Base-by-base conservation (phyloP, 2,329 filamentous ascomycete genomes). In the Sordariomycetes sp. region DNA sequence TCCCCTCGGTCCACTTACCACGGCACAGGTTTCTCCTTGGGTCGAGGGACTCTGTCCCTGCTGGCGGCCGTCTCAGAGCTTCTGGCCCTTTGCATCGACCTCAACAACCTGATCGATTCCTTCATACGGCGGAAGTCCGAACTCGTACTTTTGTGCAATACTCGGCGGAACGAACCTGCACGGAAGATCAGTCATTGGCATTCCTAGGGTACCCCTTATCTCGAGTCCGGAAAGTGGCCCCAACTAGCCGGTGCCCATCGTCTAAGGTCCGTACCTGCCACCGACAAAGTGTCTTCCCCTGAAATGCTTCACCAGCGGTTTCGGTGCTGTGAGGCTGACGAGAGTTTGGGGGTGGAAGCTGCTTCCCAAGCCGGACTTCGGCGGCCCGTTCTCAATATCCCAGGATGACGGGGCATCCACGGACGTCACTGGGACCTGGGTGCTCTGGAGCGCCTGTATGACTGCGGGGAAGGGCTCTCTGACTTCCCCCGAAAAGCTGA, bases 381-480 rank as follows among this genome's bases (percentile, higher is more conserved):
- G 90, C 10, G 92, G 92, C 0, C 94, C 94, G 12, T 77, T 75
- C 66, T 96, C 89, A 58, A 99, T 95, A 69, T 94, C 84, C 94
- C 94, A 99, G 1, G 89, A 94, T 35, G 89, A 95, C 1, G 94
- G 94, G 7, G 89, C 90, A 72, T 99, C 94, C 24, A 99, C 89
- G 2, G 90, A 87, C 2, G 94, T 85, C 0, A 97, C 87, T 0
- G 90, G 88, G 8, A 94, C 66, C 28, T 78, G 78, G 5, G 87
- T 86, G 50, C 84, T 77, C 63, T 90, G 82, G 42, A 99, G 76
- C 8, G 87, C 84, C 60, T 80, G 75, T 63, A 99, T 95, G 15
- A 96, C 87, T 0, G 78, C 77, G 0, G 86, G 85, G 66, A 97
- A 99, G 1, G 94, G 94, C 62, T 95, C 89, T n/a, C 94, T 85